A percentile compares a stretch with the other conserved stretches of the same genome.
Evolutionary conservation across 495 filamentous ascomycete species (phyloP).

Genomic region (Emericellopsis terricola): DNA sequence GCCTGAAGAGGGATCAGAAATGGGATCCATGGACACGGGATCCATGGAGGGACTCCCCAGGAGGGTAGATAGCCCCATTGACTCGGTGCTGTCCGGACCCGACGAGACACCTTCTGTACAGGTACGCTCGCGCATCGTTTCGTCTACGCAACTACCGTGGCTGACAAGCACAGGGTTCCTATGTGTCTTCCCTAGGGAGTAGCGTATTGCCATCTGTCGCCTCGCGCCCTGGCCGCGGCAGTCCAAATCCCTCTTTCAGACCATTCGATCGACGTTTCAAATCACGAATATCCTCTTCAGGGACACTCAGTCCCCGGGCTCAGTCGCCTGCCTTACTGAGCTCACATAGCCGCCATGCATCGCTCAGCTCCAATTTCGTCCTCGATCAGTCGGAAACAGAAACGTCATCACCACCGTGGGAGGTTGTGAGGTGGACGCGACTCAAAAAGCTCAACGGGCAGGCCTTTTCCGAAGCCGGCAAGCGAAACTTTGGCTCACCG

Average conservation of each 20-base stretch:
- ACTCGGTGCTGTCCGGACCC: slow-evolving; percentile 46
- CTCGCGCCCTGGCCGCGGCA: slow-evolving; percentile 26
- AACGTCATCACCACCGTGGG: slow-evolving; percentile 66
- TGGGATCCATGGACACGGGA: slow-evolving; percentile 24
- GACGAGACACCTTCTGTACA: slow-evolving; percentile 84
- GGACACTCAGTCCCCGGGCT: slow-evolving; percentile 39
- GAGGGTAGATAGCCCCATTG: slow-evolving; percentile 25
- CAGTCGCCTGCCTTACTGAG: slow-evolving; percentile 65
- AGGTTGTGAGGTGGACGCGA: slow-evolving; percentile 91
- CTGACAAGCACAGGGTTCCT: slow-evolving; percentile 45
- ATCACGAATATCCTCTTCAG: slow-evolving; percentile 51
- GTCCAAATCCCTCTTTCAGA: slow-evolving; percentile 63
- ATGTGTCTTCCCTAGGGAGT: slow-evolving; percentile 59
- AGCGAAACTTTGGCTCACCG: slow-evolving; percentile 78
- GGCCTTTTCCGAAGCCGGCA: slow-evolving; percentile 86
- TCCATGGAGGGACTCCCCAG: slow-evolving; percentile 19
- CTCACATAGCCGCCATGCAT: slow-evolving; percentile 62
- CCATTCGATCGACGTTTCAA: slow-evolving; percentile 93
- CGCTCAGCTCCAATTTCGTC: slow-evolving; percentile 38
- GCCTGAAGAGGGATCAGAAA: slow-evolving; percentile 18
- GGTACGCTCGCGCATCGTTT: slow-evolving; percentile 26
- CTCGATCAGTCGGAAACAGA: slow-evolving; percentile 42
- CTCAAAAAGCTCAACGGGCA: slow-evolving; percentile 76
- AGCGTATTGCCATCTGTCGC: slow-evolving; percentile 30
- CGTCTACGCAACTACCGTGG: slow-evolving; percentile 9